Conservation (phyloP, 2,329 filamentous ascomycete genomes). For the Epichloe sp. region DNA sequence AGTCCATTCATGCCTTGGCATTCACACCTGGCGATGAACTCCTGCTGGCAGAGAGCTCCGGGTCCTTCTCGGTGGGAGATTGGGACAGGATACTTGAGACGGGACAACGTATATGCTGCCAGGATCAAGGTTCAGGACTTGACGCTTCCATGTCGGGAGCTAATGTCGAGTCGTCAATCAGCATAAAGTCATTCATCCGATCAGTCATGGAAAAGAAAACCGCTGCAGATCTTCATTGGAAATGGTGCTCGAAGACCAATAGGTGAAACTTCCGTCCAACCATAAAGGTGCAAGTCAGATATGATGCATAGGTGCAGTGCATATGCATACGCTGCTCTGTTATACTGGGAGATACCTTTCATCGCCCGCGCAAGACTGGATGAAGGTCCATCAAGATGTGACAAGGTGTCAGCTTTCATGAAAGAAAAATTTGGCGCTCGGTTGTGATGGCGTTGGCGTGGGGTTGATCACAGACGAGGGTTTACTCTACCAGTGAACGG, state of each 20-base stretch:
- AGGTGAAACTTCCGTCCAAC: neutral
- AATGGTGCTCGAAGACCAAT: slow-evolving; percentile 22
- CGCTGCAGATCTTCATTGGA: slow-evolving; percentile 42
- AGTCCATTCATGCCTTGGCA: slow-evolving; percentile 69
- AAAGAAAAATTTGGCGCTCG: neutral
- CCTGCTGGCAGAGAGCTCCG: slow-evolving; percentile 70
- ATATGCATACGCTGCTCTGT: neutral
- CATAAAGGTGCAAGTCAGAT: neutral
- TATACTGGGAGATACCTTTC: neutral
- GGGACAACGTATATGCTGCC: slow-evolving; percentile 53
- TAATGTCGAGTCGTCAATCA: slow-evolving; percentile 23
- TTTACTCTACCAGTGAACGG: neutral
- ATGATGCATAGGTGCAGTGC: neutral
- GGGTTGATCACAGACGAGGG: neutral
- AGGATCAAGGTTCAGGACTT: slow-evolving; percentile 21
- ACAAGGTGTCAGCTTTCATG: neutral
- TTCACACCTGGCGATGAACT: slow-evolving; percentile 65
- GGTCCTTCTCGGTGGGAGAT: slow-evolving; percentile 58
- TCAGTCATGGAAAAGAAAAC: slow-evolving; percentile 46
- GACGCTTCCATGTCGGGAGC: slow-evolving; percentile 35
- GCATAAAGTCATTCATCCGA: slow-evolving; percentile 47
- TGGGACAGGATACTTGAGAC: slow-evolving; percentile 60
- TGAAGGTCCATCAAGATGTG: neutral
- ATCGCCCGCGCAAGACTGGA: neutral
- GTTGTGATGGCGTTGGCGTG: neutral